These are phyloP conservation scores for Citrus sinensis DNA, from an alignment of 345 rosid genomes.

Conservation along the genomic window DVS_A1.0 CM039165.1:38880001-38880500, in stretches of 20 bases:
- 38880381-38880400: too few species aligned
- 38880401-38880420: too few species aligned
- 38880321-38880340: too few species aligned
- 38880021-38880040: constrained; percentile 47
- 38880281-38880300: too few species aligned
- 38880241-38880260: not conserved
- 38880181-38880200: not conserved
- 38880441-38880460: too few species aligned
- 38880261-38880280: not conserved
- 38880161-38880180: too few species aligned
- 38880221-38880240: not conserved
- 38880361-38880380: too few species aligned
- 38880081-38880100: constrained; percentile 21
- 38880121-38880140: not conserved
- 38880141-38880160: not conserved
- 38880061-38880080: constrained; percentile 59
- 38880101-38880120: not conserved
- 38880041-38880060: constrained; percentile 59
- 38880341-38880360: too few species aligned
- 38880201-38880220: constrained; percentile 22
- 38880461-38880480: too few species aligned
- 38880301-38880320: too few species aligned
- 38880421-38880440: too few species aligned
- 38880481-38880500: not conserved
- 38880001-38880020: constrained; percentile 48